These are phyloP conservation scores for Kodamaea derodonti DNA, from an alignment of 1,139 yeast genomes.

Conservation along the genomic window DNA sequence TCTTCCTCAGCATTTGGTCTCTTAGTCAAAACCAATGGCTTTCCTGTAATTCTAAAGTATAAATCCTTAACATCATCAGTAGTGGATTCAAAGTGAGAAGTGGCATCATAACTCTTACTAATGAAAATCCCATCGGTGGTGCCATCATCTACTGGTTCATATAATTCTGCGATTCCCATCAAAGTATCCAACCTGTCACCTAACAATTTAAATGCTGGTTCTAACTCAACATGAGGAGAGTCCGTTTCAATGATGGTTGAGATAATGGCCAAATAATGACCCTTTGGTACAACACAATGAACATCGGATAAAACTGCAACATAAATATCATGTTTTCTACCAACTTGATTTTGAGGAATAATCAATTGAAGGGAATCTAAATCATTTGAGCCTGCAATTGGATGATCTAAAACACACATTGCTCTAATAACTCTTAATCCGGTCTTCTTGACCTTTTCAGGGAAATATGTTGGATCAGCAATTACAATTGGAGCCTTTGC, in stretches of 20 bases:
- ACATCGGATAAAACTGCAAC: conserved; percentile 86
- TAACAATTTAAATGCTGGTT: conserved; percentile 88
- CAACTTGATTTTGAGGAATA: conserved; percentile 94
- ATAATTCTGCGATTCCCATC: conserved; percentile 91
- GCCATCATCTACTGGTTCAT: conserved; percentile 86
- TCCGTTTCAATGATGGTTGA: conserved; percentile 95
- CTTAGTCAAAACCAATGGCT: conserved; percentile 81
- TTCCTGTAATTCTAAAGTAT: conserved; percentile 84
- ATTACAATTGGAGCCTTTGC: conserved; percentile 92
- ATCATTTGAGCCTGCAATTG: conserved; percentile 77
- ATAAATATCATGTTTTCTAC: conserved; percentile 90
- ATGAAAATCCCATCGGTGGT: conserved; percentile 72
- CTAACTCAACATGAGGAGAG: conserved; percentile 87
- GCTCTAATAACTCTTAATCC: conserved; percentile 92
- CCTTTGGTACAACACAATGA: conserved; percentile 89
- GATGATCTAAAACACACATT: conserved; percentile 88
- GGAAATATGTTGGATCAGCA: conserved; percentile 98
- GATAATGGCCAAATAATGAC: conserved; percentile 87
- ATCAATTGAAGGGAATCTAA: conserved; percentile 90
- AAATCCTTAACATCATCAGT: conserved; percentile 96
- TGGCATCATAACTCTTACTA: conserved; percentile 88
- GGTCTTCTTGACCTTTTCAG: conserved; percentile 78
- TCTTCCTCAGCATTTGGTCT: conserved; percentile 65
- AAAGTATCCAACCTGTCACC: conserved; percentile 80
- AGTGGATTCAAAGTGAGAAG: conserved; percentile 93